Base-by-base conservation (phyloP, 805 yeast species). In the Lachancea sp. region DNA sequence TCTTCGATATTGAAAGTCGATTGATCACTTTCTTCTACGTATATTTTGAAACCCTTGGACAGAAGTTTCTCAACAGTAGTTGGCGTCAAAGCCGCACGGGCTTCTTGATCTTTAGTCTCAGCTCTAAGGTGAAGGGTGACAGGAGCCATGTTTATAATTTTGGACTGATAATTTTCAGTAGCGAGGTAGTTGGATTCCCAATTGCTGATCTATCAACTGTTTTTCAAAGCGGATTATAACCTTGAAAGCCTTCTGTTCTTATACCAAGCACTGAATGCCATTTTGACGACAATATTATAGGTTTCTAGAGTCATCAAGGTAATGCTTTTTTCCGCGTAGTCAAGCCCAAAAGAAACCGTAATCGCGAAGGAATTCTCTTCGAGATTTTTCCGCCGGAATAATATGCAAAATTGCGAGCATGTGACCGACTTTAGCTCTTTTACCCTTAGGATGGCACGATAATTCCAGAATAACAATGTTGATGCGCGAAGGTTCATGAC, bases 31-130 rank as follows among this genome's bases (percentile, higher is more conserved):
- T 88, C 83, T 70, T 93, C 99, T 43, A 93, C 96, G 55, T 73
- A 87, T 38, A 93, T 78, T 55, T 82, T 79, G 72, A 87, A 93
- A 0, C 96, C 97, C 37, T 95, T 90, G 48, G 82, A 87, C 50
- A 87, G 66, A 52, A 93, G 74, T 57, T 81, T 76, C 69, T 86
- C 85, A 55, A 95, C 82, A 34, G 96, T 86, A 36, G 87, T 69
- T 27, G 99, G 99, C 1, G 99, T 89, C 57, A 93, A 74, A 37
- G 96, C 97, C 36, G 98, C 95, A 73, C 99, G 84, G 50, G 95
- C 96, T 72, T 93, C 99, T 59, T 88, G 70, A 22, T 98, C 96
- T 78, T 93, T 93, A 59, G 93, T 85, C 67, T 93, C 99, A 29
- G 97, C 97, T 74, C 99, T 84, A 51, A 93, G 73, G 60, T 93